Conservation (phyloP, 1,139 yeast genomes). For the Pichia sp. region DNA sequence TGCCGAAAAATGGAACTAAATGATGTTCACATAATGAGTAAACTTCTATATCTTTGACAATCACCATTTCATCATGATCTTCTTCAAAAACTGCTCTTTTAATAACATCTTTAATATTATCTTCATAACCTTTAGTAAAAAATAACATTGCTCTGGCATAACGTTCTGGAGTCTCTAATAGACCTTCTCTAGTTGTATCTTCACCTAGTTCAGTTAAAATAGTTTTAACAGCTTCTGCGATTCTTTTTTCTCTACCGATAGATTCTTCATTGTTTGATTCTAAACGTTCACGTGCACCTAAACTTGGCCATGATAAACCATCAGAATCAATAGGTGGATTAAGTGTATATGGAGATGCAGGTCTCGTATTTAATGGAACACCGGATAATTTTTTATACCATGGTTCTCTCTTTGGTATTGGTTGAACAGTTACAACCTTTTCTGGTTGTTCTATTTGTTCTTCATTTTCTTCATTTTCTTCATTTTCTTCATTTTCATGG, state of each 20-base stretch:
- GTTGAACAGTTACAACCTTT: slow-evolving; percentile 19
- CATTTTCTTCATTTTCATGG: background rate
- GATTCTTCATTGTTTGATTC: slow-evolving; percentile 62
- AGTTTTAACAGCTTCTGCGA: slow-evolving; percentile 79
- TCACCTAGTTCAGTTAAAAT: slow-evolving; percentile 86
- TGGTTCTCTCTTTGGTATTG: slow-evolving; percentile 29
- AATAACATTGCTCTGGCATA: slow-evolving; percentile 94
- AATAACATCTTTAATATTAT: slow-evolving; percentile 82
- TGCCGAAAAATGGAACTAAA: slow-evolving; percentile 93
- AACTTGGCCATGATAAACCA: slow-evolving; percentile 90
- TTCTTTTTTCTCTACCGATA: slow-evolving; percentile 57
- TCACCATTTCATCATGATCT: slow-evolving; percentile 98
- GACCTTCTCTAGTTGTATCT: slow-evolving; percentile 82
- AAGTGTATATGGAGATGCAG: slow-evolving; percentile 76
- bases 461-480: slow-evolving; percentile 4
- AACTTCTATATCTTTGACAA: slow-evolving; percentile 89
- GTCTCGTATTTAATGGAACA: slow-evolving; percentile 62
- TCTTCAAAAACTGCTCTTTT: slow-evolving; percentile 96
- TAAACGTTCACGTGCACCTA: slow-evolving; percentile 75
- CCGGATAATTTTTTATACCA: slow-evolving; percentile 25
- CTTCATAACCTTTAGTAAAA: slow-evolving; percentile 95
- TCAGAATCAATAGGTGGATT: slow-evolving; percentile 85
- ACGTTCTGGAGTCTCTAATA: slow-evolving; percentile 89
- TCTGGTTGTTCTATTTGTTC: slow-evolving; percentile 6
- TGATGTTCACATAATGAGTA: slow-evolving; percentile 96